Percentiles rank a stretch among this genome's conserved stretches.
These are phyloP conservation scores for Phoenix roebelenii DNA, from an alignment of 176 grass and related monocot genomes.

Conservation along the genomic window DNA sequence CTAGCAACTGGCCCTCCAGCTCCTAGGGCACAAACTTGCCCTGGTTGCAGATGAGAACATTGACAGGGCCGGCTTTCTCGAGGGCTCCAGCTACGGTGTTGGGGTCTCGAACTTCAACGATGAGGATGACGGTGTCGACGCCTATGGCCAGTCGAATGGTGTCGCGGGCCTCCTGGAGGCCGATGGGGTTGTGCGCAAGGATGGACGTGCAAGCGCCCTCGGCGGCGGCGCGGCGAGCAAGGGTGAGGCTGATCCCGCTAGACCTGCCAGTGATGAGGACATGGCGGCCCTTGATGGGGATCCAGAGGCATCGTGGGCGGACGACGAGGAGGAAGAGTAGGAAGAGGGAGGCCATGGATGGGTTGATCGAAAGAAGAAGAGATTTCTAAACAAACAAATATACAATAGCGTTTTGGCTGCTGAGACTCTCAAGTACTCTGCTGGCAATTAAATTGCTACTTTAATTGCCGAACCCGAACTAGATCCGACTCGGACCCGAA, in stretches of 20 bases:
- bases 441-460: no score
- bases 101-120: slow-evolving; percentile 59
- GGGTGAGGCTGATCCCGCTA: slow-evolving; percentile 5
- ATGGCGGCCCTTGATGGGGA: not conserved
- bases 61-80: slow-evolving; percentile 38
- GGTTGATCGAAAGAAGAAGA: no score
- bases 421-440: no score
- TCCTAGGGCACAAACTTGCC: slow-evolving; percentile 78
- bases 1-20: slow-evolving; percentile 63
- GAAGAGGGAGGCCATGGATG: not conserved
- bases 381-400: no score
- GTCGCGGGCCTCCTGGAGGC: not conserved
- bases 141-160: not conserved
- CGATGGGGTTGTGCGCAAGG: not conserved
- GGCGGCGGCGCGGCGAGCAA: not conserved
- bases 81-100: slow-evolving; percentile 45
- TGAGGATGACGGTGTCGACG: slow-evolving; percentile 26
- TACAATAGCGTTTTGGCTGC: no score
- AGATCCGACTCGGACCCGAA: no score
- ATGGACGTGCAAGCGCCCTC: not conserved
- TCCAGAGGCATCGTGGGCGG: slow-evolving; percentile 29
- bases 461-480: no score
- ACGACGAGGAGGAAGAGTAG: slow-evolving; percentile 36
- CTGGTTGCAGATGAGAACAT: slow-evolving; percentile 86
- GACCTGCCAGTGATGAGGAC: not conserved